phyloP scores from a whole-genome alignment of 352 stramenopile species.

The Phytophthora rubi region DNA sequence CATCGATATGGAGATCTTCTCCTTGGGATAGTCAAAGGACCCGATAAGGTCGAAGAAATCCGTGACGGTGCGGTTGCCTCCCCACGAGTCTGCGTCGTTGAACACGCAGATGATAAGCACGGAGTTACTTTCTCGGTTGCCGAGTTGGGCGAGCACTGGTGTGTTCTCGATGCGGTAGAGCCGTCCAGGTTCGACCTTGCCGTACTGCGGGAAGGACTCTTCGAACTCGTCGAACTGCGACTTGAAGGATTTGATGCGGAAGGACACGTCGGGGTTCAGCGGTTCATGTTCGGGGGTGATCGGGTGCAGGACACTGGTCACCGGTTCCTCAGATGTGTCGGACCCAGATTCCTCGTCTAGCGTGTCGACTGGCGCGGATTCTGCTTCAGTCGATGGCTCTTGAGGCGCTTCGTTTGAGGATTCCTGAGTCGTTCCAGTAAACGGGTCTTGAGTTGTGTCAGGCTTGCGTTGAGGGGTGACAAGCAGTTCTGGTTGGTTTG shows the following conservation, averaged over 20 bases:
- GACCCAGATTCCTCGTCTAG: background rate
- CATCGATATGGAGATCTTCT: conserved; percentile 41
- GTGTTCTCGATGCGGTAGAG: conserved; percentile 27
- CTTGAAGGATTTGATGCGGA: background rate
- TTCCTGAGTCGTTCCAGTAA: background rate
- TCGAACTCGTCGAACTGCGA: background rate
- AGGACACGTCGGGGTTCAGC: background rate
- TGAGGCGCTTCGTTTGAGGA: background rate
- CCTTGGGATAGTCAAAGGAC: conserved; percentile 29
- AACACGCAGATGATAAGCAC: conserved; percentile 35
- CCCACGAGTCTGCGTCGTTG: conserved; percentile 39
- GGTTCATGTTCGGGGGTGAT: background rate
- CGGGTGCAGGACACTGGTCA: conserved; percentile 1
- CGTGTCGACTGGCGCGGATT: background rate
- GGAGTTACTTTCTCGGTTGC: conserved; percentile 20
- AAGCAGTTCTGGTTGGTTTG: background rate
- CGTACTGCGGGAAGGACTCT: conserved; percentile 26
- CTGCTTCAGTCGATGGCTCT: background rate
- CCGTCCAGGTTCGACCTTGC: conserved; percentile 14
- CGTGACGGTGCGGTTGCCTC: conserved; percentile 14
- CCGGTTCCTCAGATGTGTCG: background rate
- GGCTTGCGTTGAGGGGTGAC: too few species aligned
- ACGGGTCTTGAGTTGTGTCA: too few species aligned
- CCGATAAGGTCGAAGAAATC: conserved; percentile 41
- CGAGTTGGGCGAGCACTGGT: background rate